Percentiles rank a stretch among this genome's conserved stretches.
phyloP scores from a whole-genome alignment of 163 green algal genomes.

The Prototheca wickerhamii region DNA sequence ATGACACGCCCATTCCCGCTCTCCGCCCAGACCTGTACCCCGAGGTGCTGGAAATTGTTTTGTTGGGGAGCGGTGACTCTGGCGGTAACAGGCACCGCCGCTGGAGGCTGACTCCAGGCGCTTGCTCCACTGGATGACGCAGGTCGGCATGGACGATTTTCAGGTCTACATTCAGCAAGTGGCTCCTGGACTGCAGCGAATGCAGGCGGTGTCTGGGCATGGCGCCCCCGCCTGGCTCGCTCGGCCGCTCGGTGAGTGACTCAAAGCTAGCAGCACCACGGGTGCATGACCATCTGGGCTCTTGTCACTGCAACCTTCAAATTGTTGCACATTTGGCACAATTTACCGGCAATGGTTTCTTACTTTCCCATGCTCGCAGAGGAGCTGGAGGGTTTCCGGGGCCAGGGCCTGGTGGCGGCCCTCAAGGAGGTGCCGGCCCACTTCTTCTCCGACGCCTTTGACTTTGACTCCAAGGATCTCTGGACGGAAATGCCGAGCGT shows the following conservation, averaged over 20 bases:
- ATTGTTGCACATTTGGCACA: too few species aligned
- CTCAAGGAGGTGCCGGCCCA: slow-evolving; percentile 55
- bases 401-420: slow-evolving; percentile 55
- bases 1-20: background rate
- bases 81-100: too few species aligned
- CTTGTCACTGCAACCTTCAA: too few species aligned
- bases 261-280: too few species aligned
- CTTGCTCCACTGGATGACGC: background rate
- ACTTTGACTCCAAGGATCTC: slow-evolving; percentile 22
- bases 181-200: background rate
- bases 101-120: too few species aligned
- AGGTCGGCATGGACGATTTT: background rate
- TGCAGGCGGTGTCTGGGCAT: background rate
- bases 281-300: too few species aligned
- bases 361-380: slow-evolving; percentile 6
- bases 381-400: slow-evolving; percentile 28
- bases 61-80: background rate
- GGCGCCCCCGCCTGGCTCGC: background rate
- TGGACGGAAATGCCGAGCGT: slow-evolving; percentile 19
- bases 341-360: too few species aligned
- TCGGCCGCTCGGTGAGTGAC: background rate
- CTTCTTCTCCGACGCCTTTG: slow-evolving; percentile 73
- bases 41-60: background rate
- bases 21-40: background rate
- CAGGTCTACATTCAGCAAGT: background rate